Evolutionary conservation across 257 asterid genomes (phyloP).

Genomic region (Solanum chiquidenum): DNA sequence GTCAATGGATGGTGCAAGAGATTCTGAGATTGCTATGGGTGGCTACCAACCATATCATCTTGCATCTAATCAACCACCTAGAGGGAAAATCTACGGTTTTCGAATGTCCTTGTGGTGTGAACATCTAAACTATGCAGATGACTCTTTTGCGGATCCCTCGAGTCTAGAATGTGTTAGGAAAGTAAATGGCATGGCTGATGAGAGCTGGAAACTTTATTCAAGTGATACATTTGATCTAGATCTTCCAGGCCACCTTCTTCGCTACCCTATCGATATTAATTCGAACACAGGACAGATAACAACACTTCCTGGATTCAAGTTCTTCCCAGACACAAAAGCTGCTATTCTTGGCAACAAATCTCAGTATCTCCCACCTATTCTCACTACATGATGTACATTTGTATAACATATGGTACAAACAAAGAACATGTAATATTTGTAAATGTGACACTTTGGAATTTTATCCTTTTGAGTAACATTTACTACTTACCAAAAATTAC

Average conservation of each 20-base stretch:
- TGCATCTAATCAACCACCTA: constrained; percentile 18
- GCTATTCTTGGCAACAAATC: constrained; percentile 56
- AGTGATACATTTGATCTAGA: constrained; percentile 27
- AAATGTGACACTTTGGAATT: not conserved
- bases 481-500: not conserved
- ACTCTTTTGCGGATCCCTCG: constrained; percentile 32
- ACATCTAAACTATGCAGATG: constrained; percentile 31
- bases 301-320: constrained; percentile 39
- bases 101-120: constrained; percentile 78
- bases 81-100: constrained; percentile 47
- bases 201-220: constrained; percentile 46
- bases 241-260: constrained; percentile 65
- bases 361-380: constrained; percentile 51
- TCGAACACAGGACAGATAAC: constrained; percentile 35
- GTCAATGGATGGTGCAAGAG: constrained; percentile 90
- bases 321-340: constrained; percentile 86
- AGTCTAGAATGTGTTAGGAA: constrained; percentile 43
- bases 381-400: constrained; percentile 41
- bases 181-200: constrained; percentile 46
- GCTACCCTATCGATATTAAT: constrained; percentile 47
- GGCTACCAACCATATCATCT: constrained; percentile 74
- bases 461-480: not conserved
- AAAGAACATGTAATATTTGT: not conserved
- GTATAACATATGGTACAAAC: not conserved
- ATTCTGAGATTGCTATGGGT: constrained; percentile 88